phyloP scores from a whole-genome alignment of 176 grass and related monocot genomes.

The Phoenix dactylifera region DNA sequence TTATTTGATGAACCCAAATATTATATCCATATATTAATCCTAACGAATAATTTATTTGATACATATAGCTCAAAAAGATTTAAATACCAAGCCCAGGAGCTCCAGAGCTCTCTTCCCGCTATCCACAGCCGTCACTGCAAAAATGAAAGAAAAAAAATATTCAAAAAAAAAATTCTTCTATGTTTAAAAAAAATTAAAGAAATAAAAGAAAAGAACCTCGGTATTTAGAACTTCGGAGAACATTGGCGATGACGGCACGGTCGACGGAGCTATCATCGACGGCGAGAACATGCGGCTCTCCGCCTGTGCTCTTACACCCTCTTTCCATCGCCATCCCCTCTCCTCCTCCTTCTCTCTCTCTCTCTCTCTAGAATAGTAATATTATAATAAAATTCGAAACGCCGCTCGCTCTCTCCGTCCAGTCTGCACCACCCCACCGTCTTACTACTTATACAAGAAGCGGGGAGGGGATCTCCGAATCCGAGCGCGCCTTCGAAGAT shows the following conservation, averaged over 20 bases:
- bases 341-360: too few relatives aligned
- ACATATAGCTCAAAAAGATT: too few relatives aligned
- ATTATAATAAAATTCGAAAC: too few relatives aligned
- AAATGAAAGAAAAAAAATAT: constrained; percentile 1
- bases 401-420: too few relatives aligned
- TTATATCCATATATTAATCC: too few relatives aligned
- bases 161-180: background rate
- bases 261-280: constrained; percentile 83
- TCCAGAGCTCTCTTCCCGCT: constrained; percentile 89
- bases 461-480: too few relatives aligned
- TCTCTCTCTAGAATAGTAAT: too few relatives aligned
- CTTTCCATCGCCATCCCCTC: background rate
- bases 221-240: constrained; percentile 73
- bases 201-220: constrained; percentile 30
- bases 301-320: background rate
- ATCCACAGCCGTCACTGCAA: constrained; percentile 79
- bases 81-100: constrained; percentile 46
- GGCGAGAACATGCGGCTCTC: constrained; percentile 52
- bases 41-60: too few relatives aligned
- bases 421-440: too few relatives aligned
- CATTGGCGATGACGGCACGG: constrained; percentile 50
- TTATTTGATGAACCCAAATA: too few relatives aligned
- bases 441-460: too few relatives aligned
- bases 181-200: background rate
- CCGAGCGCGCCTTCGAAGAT: too few relatives aligned